Conservation (phyloP, 2,329 filamentous ascomycete genomes). For the Diaporthe ampelina region DNA sequence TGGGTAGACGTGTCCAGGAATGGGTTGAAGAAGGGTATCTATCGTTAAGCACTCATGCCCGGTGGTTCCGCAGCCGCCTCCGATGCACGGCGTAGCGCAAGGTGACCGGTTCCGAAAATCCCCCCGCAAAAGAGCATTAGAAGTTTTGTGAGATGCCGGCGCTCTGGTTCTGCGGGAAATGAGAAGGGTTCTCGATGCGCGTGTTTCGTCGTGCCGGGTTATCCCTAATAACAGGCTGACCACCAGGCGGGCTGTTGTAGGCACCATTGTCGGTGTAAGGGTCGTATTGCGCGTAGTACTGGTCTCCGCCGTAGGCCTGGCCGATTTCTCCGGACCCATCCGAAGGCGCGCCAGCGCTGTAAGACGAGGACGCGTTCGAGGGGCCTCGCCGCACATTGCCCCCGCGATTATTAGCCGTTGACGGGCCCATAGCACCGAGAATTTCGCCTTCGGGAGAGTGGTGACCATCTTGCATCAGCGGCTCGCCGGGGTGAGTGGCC, state of each 20-base stretch:
- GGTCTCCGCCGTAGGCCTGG: constrained; percentile 60
- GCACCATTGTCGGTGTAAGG: constrained; percentile 65
- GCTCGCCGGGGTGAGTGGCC: constrained; percentile 76
- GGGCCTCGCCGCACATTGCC: constrained; percentile 86
- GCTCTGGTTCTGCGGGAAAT: constrained; percentile 87
- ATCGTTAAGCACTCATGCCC: constrained; percentile 35
- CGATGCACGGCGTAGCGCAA: constrained; percentile 14
- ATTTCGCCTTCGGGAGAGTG: constrained; percentile 82
- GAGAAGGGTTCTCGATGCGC: constrained; percentile 90
- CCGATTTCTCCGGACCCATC: constrained; percentile 71
- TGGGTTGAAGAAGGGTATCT: constrained; percentile 41
- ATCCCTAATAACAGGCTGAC: constrained; percentile 89
- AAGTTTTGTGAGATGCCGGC: constrained; percentile 98
- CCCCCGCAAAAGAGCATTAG: constrained; percentile 54
- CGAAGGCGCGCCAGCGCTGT: constrained; percentile 85
- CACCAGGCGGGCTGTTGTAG: constrained; percentile 52
- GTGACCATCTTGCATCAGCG: constrained; percentile 67
- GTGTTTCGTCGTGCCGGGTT: constrained; percentile 94
- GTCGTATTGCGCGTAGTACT: constrained; percentile 73
- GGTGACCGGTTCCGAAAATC: neutral
- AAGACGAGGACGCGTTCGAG: constrained; percentile 96
- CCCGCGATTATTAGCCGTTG: constrained; percentile 73
- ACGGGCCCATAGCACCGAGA: constrained; percentile 84
- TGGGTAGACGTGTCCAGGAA: constrained; percentile 32
- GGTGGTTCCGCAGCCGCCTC: constrained; percentile 34